Evolutionary conservation across 2,329 filamentous ascomycete species (phyloP).

Genomic region (Ceratocystis eucalypticola): DNA sequence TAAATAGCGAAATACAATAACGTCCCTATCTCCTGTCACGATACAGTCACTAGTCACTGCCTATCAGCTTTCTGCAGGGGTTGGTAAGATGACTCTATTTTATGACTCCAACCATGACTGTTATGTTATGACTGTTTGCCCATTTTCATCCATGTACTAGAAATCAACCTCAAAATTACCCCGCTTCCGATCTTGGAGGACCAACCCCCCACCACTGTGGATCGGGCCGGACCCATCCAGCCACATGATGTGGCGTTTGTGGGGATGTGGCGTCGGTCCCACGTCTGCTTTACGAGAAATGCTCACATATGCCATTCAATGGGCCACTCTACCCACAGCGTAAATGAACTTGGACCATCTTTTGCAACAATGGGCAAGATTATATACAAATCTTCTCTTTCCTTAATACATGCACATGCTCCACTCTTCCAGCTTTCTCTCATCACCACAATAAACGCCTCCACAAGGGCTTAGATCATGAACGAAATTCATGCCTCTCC

Average conservation of each 20-base stretch:
- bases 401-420: neutral
- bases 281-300: neutral
- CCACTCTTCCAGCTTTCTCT: neutral
- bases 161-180: neutral
- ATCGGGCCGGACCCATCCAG: neutral
- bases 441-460: neutral
- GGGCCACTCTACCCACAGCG: no score
- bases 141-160: neutral
- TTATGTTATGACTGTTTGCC: neutral
- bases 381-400: neutral
- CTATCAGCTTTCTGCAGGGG: neutral
- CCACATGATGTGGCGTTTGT: neutral
- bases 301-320: no score
- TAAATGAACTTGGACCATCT: no score
- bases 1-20: neutral
- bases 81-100: neutral
- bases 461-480: neutral
- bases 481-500: neutral
- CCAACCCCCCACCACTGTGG: neutral
- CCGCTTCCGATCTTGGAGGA: neutral
- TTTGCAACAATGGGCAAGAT: no score
- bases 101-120: neutral
- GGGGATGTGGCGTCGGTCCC: neutral
- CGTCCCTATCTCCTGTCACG: neutral
- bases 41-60: neutral